phyloP scores from a whole-genome alignment of 257 asterid species.

The Forsythia suspensa region DNA sequence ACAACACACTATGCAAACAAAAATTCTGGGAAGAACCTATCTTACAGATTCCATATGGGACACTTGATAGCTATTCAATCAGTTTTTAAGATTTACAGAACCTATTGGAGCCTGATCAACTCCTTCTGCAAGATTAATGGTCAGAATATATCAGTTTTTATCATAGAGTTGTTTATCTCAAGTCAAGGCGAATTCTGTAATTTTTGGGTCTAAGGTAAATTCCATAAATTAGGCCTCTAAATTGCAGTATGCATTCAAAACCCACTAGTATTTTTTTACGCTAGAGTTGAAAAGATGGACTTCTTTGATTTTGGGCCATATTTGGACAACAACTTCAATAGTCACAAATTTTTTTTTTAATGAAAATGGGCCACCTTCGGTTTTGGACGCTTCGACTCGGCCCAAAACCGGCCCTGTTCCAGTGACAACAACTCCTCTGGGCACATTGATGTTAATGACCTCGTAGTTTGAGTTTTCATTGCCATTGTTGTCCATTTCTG shows the following conservation, averaged over 20 bases:
- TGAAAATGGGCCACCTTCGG: no score
- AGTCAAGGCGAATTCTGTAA: no score
- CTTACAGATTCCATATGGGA: not conserved
- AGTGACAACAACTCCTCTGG: constrained; percentile 22
- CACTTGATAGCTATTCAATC: not conserved
- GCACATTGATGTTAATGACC: constrained; percentile 29
- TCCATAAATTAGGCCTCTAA: no score
- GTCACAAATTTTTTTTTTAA: no score
- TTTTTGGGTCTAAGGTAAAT: no score
- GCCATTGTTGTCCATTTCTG: constrained; percentile 5
- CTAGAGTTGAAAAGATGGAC: no score
- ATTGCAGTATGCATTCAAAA: no score
- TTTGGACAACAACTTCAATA: no score
- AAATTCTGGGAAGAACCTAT: not conserved
- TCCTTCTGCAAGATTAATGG: not conserved
- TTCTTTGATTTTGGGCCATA: no score
- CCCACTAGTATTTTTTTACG: no score
- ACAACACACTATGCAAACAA: not conserved
- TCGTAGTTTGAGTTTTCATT: constrained; percentile 29
- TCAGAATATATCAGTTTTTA: not conserved
- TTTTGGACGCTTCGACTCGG: no score
- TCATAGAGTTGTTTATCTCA: constrained; percentile 9
- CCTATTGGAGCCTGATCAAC: not conserved
- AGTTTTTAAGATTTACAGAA: not conserved
- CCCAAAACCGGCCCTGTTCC: no score